Percentiles rank a stretch among this genome's conserved stretches.
Conservation (phyloP, 2,329 filamentous ascomycete species). For the Sporothrix variecibatus region DNA sequence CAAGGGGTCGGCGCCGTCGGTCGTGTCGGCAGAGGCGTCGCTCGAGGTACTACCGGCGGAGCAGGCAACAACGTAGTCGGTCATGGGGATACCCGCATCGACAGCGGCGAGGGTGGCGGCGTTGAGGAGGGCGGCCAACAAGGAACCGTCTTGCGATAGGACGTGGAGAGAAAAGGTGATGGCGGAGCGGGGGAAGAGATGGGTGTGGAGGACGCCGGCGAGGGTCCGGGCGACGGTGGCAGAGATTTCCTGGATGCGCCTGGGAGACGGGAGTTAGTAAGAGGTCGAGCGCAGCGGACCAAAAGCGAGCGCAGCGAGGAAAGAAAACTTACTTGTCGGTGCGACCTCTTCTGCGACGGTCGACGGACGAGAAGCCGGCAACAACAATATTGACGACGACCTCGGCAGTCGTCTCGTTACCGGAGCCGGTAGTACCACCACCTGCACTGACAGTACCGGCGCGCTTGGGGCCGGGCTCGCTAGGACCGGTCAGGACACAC, state of each 20-base stretch:
- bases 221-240: conserved; percentile 78
- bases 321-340: conserved; percentile 69
- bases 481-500: conserved; percentile 85
- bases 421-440: conserved; percentile 35
- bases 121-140: conserved; percentile 88
- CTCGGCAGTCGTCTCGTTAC: conserved; percentile 56
- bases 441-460: conserved; percentile 30
- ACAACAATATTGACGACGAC: conserved; percentile 81
- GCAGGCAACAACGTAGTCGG: conserved; percentile 84
- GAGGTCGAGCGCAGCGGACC: background rate
- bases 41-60: conserved; percentile 79
- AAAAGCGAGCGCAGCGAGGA: conserved; percentile 5
- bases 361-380: conserved; percentile 84
- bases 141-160: conserved; percentile 83
- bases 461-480: conserved; percentile 58
- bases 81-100: conserved; percentile 94
- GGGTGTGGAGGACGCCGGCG: conserved; percentile 74
- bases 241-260: conserved; percentile 78
- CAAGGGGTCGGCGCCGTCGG: conserved; percentile 70
- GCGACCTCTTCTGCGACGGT: conserved; percentile 73
- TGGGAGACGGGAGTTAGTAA: conserved; percentile 39
- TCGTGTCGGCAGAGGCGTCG: conserved; percentile 64
- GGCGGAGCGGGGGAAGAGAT: conserved; percentile 84
- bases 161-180: conserved; percentile 85
- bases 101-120: conserved; percentile 88